These are phyloP conservation scores for Kodamaea jinghongensis DNA, from an alignment of 805 yeast species.

Conservation along the genomic window DNA sequence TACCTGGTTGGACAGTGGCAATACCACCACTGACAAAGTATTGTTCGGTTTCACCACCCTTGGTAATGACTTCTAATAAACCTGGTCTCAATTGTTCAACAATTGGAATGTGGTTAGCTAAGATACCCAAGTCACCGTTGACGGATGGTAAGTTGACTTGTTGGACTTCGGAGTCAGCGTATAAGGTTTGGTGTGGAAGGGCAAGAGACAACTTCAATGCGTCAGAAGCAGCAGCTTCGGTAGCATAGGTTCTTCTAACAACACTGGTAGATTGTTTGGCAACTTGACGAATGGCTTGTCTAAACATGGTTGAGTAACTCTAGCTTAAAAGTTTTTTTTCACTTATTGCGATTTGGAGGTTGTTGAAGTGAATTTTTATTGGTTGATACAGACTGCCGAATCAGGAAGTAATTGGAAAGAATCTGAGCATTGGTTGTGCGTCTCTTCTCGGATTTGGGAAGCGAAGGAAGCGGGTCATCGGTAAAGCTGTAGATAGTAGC, in stretches of 20 bases:
- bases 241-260: conserved; percentile 86
- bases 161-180: conserved; percentile 52
- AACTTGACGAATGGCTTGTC: conserved; percentile 61
- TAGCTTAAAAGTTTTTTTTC: conserved; percentile 9
- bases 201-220: conserved; percentile 85
- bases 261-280: conserved; percentile 55
- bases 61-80: conserved; percentile 85
- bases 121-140: conserved; percentile 94
- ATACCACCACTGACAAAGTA: conserved; percentile 95
- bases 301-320: conserved; percentile 44
- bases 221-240: conserved; percentile 64
- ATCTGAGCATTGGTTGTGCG: not conserved
- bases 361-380: conserved; percentile 27
- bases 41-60: conserved; percentile 66
- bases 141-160: conserved; percentile 94
- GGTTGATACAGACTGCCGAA: conserved; percentile 31
- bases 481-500: not conserved
- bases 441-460: not conserved
- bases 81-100: conserved; percentile 97
- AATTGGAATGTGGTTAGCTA: conserved; percentile 96
- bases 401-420: conserved; percentile 17
- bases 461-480: not conserved
- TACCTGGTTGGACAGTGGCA: conserved; percentile 94
- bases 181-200: conserved; percentile 79
- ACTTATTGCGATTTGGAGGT: conserved; percentile 9